Conservation (phyloP, 768 basidiomycete genomes). For the Dioszegia aurantiaca region DNA sequence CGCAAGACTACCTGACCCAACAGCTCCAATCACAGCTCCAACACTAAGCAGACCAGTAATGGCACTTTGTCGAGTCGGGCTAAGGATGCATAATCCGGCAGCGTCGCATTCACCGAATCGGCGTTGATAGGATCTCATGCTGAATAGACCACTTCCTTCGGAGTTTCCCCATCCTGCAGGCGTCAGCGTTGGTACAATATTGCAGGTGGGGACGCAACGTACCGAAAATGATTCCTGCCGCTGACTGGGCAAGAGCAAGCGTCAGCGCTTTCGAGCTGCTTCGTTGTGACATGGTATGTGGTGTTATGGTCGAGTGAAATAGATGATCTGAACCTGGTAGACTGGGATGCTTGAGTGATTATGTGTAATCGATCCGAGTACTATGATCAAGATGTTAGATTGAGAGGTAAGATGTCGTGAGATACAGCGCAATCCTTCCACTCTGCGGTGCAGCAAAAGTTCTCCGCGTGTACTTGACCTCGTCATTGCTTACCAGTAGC, state of each 20-base stretch:
- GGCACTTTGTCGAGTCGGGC: conserved; percentile 45
- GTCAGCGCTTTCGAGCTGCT: conserved; percentile 42
- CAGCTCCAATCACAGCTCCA: conserved; percentile 49
- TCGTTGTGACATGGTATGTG: conserved; percentile 7
- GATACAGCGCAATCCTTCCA: no score
- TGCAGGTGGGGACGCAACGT: neutral
- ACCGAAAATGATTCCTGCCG: conserved; percentile 49
- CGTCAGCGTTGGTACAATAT: neutral
- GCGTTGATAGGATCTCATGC: conserved; percentile 36
- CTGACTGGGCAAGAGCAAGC: conserved; percentile 49
- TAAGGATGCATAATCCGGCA: conserved; percentile 33
- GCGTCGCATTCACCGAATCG: conserved; percentile 45
- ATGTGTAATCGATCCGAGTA: no score
- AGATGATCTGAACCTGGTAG: no score
- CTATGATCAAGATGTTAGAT: no score
- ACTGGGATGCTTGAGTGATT: no score
- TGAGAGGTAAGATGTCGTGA: no score
- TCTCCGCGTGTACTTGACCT: neutral
- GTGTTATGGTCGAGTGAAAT: no score
- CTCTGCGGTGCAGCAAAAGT: no score
- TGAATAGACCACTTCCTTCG: conserved; percentile 49
- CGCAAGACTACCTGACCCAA: conserved; percentile 43
- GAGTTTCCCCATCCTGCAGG: conserved; percentile 45
- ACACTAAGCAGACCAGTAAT: conserved; percentile 49
- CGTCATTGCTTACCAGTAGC: neutral